Conservation (phyloP, 306 rosid species). For the Pterocarpus macrocarpus region DNA sequence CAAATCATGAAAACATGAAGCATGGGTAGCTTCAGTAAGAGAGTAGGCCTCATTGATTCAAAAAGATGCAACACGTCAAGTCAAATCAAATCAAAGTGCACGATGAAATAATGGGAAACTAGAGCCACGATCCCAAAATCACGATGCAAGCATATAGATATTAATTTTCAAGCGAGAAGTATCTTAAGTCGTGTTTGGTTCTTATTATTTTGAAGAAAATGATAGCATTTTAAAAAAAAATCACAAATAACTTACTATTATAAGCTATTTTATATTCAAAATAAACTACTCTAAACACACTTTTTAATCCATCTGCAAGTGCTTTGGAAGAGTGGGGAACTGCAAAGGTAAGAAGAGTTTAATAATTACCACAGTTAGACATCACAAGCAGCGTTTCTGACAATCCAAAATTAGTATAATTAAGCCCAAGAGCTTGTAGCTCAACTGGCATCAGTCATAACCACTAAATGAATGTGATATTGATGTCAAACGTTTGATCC, state of each 20-base stretch:
- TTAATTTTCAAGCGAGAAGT: background rate
- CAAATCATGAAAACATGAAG: conserved; percentile 30
- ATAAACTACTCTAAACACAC: too few relatives aligned
- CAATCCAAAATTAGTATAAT: background rate
- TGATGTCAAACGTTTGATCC: background rate
- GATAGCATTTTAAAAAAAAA: too few relatives aligned
- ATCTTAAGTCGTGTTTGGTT: too few relatives aligned
- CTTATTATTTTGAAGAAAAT: too few relatives aligned
- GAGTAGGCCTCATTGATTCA: background rate
- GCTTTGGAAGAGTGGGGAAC: background rate
- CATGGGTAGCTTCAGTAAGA: background rate
- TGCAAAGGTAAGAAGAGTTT: background rate
- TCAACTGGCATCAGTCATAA: too few relatives aligned
- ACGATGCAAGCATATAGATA: background rate
- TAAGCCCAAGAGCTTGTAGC: background rate
- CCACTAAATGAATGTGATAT: background rate
- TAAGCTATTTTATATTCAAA: too few relatives aligned
- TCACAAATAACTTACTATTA: too few relatives aligned
- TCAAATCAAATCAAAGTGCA: conserved; percentile 27
- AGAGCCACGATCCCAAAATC: conserved; percentile 6
- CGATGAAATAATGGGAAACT: background rate
- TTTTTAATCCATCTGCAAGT: background rate
- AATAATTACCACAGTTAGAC: background rate
- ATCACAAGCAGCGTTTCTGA: background rate
- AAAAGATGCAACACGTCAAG: conserved; percentile 10